A percentile compares a stretch with the other conserved stretches of the same genome.
phyloP scores from a whole-genome alignment of 2,329 filamentous ascomycete species.

The Phaeosphaeria sp. region DNA sequence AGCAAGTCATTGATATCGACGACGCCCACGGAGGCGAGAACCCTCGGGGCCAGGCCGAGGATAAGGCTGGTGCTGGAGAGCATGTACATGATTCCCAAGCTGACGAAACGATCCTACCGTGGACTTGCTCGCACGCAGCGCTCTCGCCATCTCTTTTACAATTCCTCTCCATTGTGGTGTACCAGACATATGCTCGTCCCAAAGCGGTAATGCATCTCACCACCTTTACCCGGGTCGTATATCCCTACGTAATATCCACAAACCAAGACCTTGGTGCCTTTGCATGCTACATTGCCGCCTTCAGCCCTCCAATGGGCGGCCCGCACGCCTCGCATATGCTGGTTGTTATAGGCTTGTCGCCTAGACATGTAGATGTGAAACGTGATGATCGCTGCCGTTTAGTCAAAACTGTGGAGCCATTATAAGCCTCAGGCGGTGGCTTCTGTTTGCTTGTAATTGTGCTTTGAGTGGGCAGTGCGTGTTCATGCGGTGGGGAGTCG shows the following conservation, averaged over 20 bases:
- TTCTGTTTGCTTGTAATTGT: constrained; percentile 34
- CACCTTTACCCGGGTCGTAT: constrained; percentile 12
- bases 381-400: constrained; percentile 2
- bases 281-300: constrained; percentile 3
- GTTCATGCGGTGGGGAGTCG: constrained; percentile 30
- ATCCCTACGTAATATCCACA: constrained; percentile 3
- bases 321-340: neutral
- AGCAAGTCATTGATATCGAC: constrained; percentile 20
- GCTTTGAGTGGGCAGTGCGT: constrained; percentile 17
- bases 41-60: neutral
- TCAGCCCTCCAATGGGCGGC: neutral
- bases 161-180: neutral
- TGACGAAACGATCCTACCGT: neutral
- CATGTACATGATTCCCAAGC: neutral
- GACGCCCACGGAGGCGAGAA: constrained; percentile 14
- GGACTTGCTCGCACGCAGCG: neutral
- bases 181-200: neutral
- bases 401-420: neutral
- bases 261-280: constrained; percentile 14
- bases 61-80: neutral
- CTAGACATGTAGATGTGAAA: constrained; percentile 11
- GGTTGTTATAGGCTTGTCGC: constrained; percentile 5
- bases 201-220: constrained; percentile 7
- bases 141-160: neutral
- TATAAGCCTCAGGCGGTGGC: neutral